Conservation (phyloP, 164 flowering plant species). For the Dillenia turbinata region DNA sequence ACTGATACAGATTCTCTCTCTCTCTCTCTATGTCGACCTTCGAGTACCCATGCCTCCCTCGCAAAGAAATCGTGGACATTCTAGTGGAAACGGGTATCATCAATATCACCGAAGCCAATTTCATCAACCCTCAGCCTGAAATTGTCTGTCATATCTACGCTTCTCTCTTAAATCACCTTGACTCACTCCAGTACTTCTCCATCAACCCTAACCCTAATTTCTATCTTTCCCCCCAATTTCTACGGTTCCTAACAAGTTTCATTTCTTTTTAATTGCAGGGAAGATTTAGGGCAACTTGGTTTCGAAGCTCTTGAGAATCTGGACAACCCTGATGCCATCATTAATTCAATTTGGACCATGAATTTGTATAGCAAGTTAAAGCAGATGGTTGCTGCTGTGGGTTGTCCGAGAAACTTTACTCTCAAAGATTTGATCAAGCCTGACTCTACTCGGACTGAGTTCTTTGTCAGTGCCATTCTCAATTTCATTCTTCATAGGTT, state of each 20-base stretch:
- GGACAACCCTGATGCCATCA: slow-evolving; percentile 75
- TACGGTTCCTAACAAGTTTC: not conserved
- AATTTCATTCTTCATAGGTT: slow-evolving; percentile 76
- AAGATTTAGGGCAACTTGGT: slow-evolving; percentile 62
- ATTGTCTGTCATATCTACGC: slow-evolving; percentile 47
- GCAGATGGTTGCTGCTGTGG: slow-evolving; percentile 40
- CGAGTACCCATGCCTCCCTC: slow-evolving; percentile 42
- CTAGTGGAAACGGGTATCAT: slow-evolving; percentile 46
- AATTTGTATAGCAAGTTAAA: slow-evolving; percentile 53
- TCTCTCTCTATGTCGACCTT: slow-evolving; percentile 29
- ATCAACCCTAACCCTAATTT: slow-evolving; percentile 1
- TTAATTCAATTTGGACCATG: slow-evolving; percentile 41
- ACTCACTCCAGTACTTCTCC: slow-evolving; percentile 34
- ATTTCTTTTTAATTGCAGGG: slow-evolving; percentile 35
- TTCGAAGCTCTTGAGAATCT: slow-evolving; percentile 65
- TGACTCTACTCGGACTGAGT: slow-evolving; percentile 42
- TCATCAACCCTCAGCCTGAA: slow-evolving; percentile 51
- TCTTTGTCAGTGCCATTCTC: slow-evolving; percentile 58
- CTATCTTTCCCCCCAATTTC: not conserved
- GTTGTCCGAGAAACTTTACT: slow-evolving; percentile 50
- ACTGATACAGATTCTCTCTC: no score
- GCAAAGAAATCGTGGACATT: slow-evolving; percentile 36
- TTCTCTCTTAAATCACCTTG: slow-evolving; percentile 41
- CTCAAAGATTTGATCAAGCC: slow-evolving; percentile 65
- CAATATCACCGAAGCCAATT: slow-evolving; percentile 37